Percentiles rank a stretch among this genome's conserved stretches.
These are phyloP conservation scores for Venustampulla echinocandica DNA, from an alignment of 495 filamentous ascomycete species.

Conservation along the genomic window DNA sequence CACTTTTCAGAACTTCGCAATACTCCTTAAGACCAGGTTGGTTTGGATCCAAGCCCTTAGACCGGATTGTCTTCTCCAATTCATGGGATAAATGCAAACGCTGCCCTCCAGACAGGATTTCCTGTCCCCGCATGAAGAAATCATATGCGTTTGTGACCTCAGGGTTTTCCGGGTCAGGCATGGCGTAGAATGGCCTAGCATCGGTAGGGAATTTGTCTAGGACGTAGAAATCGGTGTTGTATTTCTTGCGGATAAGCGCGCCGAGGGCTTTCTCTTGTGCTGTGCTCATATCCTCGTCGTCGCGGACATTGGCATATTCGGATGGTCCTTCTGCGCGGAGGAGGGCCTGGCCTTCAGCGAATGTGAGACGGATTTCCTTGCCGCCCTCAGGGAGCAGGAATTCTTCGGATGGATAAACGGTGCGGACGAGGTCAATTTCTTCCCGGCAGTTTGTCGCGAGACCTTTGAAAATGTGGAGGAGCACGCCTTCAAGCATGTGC, in stretches of 20 bases:
- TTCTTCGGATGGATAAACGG: constrained; percentile 49
- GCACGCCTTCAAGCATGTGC: constrained; percentile 68
- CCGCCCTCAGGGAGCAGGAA: constrained; percentile 49
- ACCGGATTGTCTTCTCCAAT: constrained; percentile 57
- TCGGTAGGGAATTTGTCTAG: constrained; percentile 84
- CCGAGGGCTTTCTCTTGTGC: constrained; percentile 88
- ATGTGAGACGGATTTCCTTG: constrained; percentile 73
- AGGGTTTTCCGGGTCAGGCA: constrained; percentile 59
- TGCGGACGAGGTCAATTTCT: constrained; percentile 60
- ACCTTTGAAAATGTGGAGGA: constrained; percentile 81
- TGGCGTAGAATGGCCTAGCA: constrained; percentile 85
- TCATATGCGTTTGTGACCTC: constrained; percentile 77
- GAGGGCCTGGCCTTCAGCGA: constrained; percentile 75
- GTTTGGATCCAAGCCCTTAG: constrained; percentile 65
- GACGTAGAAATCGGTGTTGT: constrained; percentile 84
- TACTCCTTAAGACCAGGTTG: constrained; percentile 77
- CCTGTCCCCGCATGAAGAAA: constrained; percentile 90
- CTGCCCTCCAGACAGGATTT: constrained; percentile 82
- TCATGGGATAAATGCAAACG: constrained; percentile 68
- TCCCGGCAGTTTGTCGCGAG: constrained; percentile 58
- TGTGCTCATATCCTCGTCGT: constrained; percentile 74
- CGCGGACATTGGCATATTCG: constrained; percentile 53
- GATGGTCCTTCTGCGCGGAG: constrained; percentile 73
- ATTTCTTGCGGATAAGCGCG: constrained; percentile 72
- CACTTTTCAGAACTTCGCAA: constrained; percentile 69